A percentile compares a stretch with the other conserved stretches of the same genome.
Conservation (phyloP, 1,284 basidiomycete species). For the Erythrobasidium hasegawianum region DNA sequence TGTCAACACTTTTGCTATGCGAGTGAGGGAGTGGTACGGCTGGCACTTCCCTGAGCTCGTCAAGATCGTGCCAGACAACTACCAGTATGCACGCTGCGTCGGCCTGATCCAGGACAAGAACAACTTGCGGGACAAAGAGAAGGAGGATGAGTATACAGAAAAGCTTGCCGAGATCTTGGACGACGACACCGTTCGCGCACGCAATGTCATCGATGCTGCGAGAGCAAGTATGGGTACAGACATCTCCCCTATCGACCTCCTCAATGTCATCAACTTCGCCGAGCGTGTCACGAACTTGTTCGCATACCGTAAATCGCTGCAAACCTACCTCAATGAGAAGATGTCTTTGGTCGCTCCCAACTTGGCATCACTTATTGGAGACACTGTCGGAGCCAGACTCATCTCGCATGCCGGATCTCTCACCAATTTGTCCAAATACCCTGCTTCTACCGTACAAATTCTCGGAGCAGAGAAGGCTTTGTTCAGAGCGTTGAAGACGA, state of each 20-base stretch:
- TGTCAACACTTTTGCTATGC: slow-evolving; percentile 98
- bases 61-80: slow-evolving; percentile 89
- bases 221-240: slow-evolving; percentile 92
- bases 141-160: slow-evolving; percentile 69
- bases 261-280: slow-evolving; percentile 93
- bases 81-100: slow-evolving; percentile 84
- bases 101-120: slow-evolving; percentile 87
- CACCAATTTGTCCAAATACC: slow-evolving; percentile 90
- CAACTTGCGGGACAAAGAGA: slow-evolving; percentile 57
- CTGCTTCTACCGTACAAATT: slow-evolving; percentile 96
- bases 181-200: slow-evolving; percentile 80
- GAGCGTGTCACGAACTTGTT: slow-evolving; percentile 89
- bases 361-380: slow-evolving; percentile 89
- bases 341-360: slow-evolving; percentile 98
- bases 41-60: slow-evolving; percentile 99
- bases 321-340: slow-evolving; percentile 90
- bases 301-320: slow-evolving; percentile 86
- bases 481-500: slow-evolving; percentile 96
- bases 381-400: slow-evolving; percentile 90
- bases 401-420: slow-evolving; percentile 96
- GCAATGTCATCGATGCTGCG: slow-evolving; percentile 91
- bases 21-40: slow-evolving; percentile 99
- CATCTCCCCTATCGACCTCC: slow-evolving; percentile 88
- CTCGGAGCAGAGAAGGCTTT: slow-evolving; percentile 97
- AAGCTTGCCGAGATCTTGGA: slow-evolving; percentile 79